Conservation (phyloP, 2,329 filamentous ascomycete genomes). For the Knoxdaviesia proteae region DNA sequence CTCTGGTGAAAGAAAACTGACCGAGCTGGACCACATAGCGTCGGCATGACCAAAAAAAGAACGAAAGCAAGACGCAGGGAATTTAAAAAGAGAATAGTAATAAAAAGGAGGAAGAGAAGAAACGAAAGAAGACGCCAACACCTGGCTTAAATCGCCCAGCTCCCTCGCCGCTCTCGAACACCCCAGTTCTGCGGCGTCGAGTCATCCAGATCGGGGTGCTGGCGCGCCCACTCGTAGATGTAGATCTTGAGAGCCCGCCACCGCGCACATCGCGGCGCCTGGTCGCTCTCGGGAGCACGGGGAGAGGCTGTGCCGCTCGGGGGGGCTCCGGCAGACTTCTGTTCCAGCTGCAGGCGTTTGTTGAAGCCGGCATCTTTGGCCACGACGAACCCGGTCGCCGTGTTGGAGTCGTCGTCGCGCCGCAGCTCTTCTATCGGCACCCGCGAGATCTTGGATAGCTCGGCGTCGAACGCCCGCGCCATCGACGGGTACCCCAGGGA, state of each 20-base stretch:
- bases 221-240: constrained; percentile 72
- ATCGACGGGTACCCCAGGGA: constrained; percentile 79
- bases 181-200: constrained; percentile 42
- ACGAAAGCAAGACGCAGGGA: neutral
- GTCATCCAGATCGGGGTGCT: constrained; percentile 54
- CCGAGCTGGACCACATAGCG: too few species aligned
- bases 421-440: constrained; percentile 49
- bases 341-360: neutral
- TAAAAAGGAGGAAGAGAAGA: neutral
- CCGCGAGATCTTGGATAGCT: constrained; percentile 62
- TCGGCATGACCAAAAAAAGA: neutral
- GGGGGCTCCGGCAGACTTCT: neutral
- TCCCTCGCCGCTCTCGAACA: constrained; percentile 43
- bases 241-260: constrained; percentile 75
- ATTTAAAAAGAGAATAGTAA: neutral
- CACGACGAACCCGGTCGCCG: constrained; percentile 55
- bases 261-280: constrained; percentile 36
- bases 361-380: constrained; percentile 15
- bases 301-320: too few species aligned
- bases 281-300: constrained; percentile 11
- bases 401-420: constrained; percentile 40
- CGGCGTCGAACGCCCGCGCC: constrained; percentile 64
- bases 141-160: constrained; percentile 43
- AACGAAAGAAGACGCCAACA: neutral
- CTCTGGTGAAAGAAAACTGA: too few species aligned